Conservation (phyloP, 495 filamentous ascomycete genomes). For the Penicillium dipodomyicola region DNA sequence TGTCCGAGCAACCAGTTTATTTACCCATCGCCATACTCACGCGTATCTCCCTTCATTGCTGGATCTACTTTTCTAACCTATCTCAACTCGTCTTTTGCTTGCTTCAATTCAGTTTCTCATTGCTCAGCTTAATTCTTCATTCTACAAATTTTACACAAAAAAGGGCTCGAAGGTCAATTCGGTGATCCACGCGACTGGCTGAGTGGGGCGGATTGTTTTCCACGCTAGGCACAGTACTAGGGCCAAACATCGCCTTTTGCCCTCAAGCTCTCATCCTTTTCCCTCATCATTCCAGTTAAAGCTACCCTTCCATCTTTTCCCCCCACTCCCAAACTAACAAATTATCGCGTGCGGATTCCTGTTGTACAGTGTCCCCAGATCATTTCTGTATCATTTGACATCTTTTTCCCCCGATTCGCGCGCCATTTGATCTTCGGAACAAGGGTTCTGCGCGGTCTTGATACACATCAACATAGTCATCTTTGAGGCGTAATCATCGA, state of each 20-base stretch:
- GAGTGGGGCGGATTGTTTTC: slow-evolving; percentile 46
- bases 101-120: slow-evolving; percentile 13
- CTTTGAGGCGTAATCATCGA: slow-evolving; percentile 24
- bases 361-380: slow-evolving; percentile 16
- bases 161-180: background rate
- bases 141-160: background rate
- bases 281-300: slow-evolving; percentile 41
- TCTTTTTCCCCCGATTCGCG: slow-evolving; percentile 24
- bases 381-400: slow-evolving; percentile 15
- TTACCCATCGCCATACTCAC: slow-evolving; percentile 23
- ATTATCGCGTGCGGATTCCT: slow-evolving; percentile 13
- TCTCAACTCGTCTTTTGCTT: slow-evolving; percentile 11
- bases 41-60: slow-evolving; percentile 28
- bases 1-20: slow-evolving; percentile 22
- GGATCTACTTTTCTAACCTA: slow-evolving; percentile 20
- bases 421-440: slow-evolving; percentile 27
- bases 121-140: slow-evolving; percentile 4
- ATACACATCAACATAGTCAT: slow-evolving; percentile 10
- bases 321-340: slow-evolving; percentile 15
- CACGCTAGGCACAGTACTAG: slow-evolving; percentile 45
- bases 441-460: slow-evolving; percentile 24
- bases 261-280: slow-evolving; percentile 44
- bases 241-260: slow-evolving; percentile 50
- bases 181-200: slow-evolving; percentile 33
- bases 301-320: slow-evolving; percentile 29